phyloP scores from a whole-genome alignment of 371 early-diverging fungal genomes.

The Mucor irregularis region DNA sequence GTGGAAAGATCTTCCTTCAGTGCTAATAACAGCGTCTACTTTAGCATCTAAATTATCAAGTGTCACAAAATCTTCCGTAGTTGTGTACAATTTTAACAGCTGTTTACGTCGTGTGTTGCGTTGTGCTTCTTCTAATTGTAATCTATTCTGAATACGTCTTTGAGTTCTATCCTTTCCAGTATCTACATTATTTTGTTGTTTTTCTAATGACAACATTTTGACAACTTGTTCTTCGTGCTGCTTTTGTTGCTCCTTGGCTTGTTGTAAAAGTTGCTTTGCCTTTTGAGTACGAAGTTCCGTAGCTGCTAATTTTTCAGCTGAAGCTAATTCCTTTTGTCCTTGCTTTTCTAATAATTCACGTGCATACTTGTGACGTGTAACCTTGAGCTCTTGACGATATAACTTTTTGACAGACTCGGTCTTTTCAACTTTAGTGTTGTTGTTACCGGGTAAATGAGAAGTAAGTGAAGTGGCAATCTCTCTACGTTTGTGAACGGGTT shows the following conservation, averaged over 20 bases:
- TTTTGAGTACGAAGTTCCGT: background rate
- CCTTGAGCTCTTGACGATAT: slow-evolving; percentile 38
- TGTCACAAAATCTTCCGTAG: slow-evolving; percentile 42
- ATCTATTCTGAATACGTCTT: slow-evolving; percentile 28
- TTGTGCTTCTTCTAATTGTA: slow-evolving; percentile 21
- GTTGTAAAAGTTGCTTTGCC: background rate
- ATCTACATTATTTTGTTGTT: background rate
- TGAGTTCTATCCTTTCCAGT: slow-evolving; percentile 14
- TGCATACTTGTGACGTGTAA: slow-evolving; percentile 40
- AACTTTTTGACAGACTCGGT: slow-evolving; percentile 21
- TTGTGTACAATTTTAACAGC: slow-evolving; percentile 34
- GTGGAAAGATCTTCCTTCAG: slow-evolving; percentile 23
- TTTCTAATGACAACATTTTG: slow-evolving; percentile 18
- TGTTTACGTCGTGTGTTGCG: slow-evolving; percentile 30
- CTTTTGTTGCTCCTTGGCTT: slow-evolving; percentile 7
- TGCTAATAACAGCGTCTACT: slow-evolving; percentile 30
- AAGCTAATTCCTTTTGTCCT: slow-evolving; percentile 29
- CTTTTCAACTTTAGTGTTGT: background rate
- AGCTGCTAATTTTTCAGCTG: slow-evolving; percentile 25
- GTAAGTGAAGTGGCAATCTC: slow-evolving; percentile 33
- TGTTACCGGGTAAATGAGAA: slow-evolving; percentile 23
- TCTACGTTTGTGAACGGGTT: slow-evolving; percentile 25
- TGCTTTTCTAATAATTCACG: slow-evolving; percentile 45
- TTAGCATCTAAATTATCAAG: slow-evolving; percentile 47
- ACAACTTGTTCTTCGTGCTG: slow-evolving; percentile 39